A percentile compares a stretch with the other conserved stretches of the same genome.
phyloP scores from a whole-genome alignment of 768 basidiomycete species.

The Trichaptum fuscoviolaceum region DNA sequence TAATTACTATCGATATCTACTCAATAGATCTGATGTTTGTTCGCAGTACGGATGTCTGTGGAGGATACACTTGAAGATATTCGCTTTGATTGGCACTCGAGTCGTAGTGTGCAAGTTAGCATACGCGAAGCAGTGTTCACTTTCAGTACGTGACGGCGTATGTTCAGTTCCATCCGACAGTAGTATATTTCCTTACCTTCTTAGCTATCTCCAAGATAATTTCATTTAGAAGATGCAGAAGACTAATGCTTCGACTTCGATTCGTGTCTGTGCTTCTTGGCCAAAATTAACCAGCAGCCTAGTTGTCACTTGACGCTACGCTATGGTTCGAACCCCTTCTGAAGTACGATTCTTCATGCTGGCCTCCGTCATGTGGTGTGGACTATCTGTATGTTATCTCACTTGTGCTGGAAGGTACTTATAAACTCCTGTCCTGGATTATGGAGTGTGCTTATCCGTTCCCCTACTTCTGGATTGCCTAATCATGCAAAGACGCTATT shows the following conservation, averaged over 20 bases:
- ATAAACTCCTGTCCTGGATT: not conserved
- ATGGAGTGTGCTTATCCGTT: not conserved
- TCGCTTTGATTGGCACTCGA: conserved; percentile 78
- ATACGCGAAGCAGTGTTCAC: conserved; percentile 81
- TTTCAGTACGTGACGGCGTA: conserved; percentile 60
- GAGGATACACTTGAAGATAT: conserved; percentile 69
- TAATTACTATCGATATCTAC: not conserved
- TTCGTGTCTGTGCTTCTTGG: not conserved
- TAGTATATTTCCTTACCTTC: not conserved
- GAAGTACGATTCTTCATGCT: not conserved
- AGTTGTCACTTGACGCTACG: not conserved
- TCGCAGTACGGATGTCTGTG: conserved; percentile 46
- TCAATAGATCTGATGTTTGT: not conserved
- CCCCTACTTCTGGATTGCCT: not conserved
- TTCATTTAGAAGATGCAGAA: not conserved
- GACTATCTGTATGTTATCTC: not conserved
- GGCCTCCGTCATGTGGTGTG: not conserved
- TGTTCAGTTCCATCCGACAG: not conserved
- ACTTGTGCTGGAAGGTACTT: not conserved
- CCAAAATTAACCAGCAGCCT: not conserved
- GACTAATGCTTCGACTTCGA: not conserved
- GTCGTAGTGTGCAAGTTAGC: conserved; percentile 75
- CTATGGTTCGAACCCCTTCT: not conserved
- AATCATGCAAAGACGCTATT: not conserved
- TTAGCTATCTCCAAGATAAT: not conserved